These are phyloP conservation scores for Rhynchospora breviuscula DNA, from an alignment of 176 grass and related monocot genomes.

Conservation along the genomic window DNA sequence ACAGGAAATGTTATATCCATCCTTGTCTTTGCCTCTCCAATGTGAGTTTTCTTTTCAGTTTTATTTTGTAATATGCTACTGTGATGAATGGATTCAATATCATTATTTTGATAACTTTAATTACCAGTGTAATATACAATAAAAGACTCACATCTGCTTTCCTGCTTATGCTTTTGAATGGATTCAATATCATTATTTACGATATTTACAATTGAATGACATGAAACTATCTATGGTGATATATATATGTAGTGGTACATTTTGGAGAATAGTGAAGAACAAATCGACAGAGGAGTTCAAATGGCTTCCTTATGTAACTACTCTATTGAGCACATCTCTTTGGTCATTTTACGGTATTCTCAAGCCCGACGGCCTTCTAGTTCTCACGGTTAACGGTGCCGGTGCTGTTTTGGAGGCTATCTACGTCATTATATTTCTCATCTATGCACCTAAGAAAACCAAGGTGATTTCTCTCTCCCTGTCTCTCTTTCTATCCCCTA, in stretches of 20 bases:
- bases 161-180: not conserved
- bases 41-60: conserved; percentile 34
- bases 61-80: not conserved
- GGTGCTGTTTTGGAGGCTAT: conserved; percentile 41
- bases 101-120: not conserved
- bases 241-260: conserved; percentile 39
- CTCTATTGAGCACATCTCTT: conserved; percentile 58
- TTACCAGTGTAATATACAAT: not conserved
- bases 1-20: conserved; percentile 86
- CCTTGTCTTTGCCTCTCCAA: conserved; percentile 67
- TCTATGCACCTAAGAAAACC: conserved; percentile 43
- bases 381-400: conserved; percentile 67
- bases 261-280: conserved; percentile 58
- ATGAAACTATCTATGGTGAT: not conserved
- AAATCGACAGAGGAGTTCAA: conserved; percentile 64
- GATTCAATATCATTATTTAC: no score
- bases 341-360: conserved; percentile 72
- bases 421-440: conserved; percentile 59
- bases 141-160: not conserved
- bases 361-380: conserved; percentile 64
- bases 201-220: not conserved
- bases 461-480: conserved; percentile 9
- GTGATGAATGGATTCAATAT: not conserved
- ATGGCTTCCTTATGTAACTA: conserved; percentile 63
- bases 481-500: no score